Conservation (phyloP, 2,329 filamentous ascomycete genomes). For the Ilyonectria sp. region DNA sequence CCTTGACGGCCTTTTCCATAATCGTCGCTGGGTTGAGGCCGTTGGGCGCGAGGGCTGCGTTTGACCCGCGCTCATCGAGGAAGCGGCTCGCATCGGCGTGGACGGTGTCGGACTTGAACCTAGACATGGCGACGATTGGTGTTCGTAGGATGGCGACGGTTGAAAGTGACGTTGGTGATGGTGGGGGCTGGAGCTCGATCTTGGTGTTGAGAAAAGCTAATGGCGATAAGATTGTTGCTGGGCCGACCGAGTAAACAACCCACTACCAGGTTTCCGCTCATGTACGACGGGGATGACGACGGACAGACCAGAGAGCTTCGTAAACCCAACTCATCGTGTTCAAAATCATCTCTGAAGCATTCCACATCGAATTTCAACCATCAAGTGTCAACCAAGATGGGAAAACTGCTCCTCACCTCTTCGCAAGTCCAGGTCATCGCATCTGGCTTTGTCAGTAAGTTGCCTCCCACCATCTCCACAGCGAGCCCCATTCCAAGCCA, state of each 20-base stretch:
- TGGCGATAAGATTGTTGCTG: slow-evolving; percentile 63
- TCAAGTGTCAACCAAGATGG: slow-evolving; percentile 43
- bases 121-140: slow-evolving; percentile 49
- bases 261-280: slow-evolving; percentile 8
- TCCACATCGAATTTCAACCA: neutral
- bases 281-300: slow-evolving; percentile 36
- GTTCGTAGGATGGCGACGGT: slow-evolving; percentile 27
- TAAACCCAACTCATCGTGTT: slow-evolving; percentile 4
- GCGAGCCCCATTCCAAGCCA: slow-evolving; percentile 37
- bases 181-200: slow-evolving; percentile 29
- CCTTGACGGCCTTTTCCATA: slow-evolving; percentile 94
- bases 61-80: slow-evolving; percentile 92
- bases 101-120: slow-evolving; percentile 66
- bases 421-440: slow-evolving; percentile 79
- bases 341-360: neutral
- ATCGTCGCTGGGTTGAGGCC: slow-evolving; percentile 96
- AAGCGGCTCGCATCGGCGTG: slow-evolving; percentile 86
- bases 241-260: slow-evolving; percentile 53
- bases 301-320: slow-evolving; percentile 17
- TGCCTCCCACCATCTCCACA: slow-evolving; percentile 28
- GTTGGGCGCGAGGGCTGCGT: slow-evolving; percentile 81
- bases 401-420: slow-evolving; percentile 74
- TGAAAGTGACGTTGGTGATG: slow-evolving; percentile 31
- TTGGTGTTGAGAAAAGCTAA: slow-evolving; percentile 41
- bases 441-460: slow-evolving; percentile 74